phyloP scores from a whole-genome alignment of 768 basidiomycete species.

The Xerocomellus chrysenteron region DNA sequence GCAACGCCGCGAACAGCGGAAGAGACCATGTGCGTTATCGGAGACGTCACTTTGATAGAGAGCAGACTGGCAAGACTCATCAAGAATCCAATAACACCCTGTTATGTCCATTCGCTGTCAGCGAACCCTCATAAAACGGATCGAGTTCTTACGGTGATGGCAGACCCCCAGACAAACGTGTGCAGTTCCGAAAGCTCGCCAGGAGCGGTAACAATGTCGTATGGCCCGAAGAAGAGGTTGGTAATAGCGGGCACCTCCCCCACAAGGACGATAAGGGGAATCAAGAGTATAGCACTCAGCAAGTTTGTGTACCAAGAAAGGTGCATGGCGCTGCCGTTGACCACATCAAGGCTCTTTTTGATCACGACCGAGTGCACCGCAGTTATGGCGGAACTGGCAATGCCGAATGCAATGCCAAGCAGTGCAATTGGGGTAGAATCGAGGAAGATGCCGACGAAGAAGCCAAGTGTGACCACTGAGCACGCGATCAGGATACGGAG shows the following conservation, averaged over 20 bases:
- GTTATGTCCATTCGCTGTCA: not conserved
- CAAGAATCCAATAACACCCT: constrained; percentile 89
- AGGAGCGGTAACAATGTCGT: constrained; percentile 36
- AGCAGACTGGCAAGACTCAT: constrained; percentile 93
- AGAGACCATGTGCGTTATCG: constrained; percentile 96
- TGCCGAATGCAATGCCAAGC: constrained; percentile 76
- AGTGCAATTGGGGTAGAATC: constrained; percentile 60
- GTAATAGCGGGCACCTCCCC: constrained; percentile 72
- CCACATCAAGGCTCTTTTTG: constrained; percentile 78
- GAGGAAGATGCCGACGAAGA: constrained; percentile 85
- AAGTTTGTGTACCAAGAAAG: constrained; percentile 94
- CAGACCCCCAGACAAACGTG: constrained; percentile 77
- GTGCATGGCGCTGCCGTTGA: constrained; percentile 79
- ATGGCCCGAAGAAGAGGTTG: constrained; percentile 54
- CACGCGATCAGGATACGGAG: constrained; percentile 73
- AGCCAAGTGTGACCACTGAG: constrained; percentile 83
- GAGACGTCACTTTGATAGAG: constrained; percentile 96
- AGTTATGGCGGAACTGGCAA: constrained; percentile 82
- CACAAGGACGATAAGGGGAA: constrained; percentile 69
- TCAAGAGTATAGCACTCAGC: constrained; percentile 67
- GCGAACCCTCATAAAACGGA: not conserved
- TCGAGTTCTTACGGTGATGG: constrained; percentile 61
- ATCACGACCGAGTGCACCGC: constrained; percentile 92
- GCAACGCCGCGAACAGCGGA: constrained; percentile 94
- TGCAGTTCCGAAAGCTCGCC: constrained; percentile 47